Base-by-base conservation (phyloP, 2,329 filamentous ascomycete genomes). In the Tolypocladium capitatum region DNA sequence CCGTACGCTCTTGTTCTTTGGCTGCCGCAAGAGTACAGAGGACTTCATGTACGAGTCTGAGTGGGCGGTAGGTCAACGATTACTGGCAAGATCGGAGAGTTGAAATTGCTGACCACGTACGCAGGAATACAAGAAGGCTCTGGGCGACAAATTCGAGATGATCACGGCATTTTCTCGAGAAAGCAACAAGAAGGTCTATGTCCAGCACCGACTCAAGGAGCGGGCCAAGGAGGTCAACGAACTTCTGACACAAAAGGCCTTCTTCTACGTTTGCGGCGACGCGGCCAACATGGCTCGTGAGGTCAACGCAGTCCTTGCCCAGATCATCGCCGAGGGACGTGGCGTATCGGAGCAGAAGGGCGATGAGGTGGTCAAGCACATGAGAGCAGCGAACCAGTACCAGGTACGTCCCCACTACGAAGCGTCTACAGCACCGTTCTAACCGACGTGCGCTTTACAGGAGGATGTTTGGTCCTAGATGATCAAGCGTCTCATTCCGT, bases 251-350 rank as follows among this genome's bases (percentile, higher is more conserved):
- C 75, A 89, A 66, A 86, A 90, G 65, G 92, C 88, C 5, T 96
- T 92, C 69, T 90, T 98, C 66, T 98, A 98, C 65, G 91, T 98
- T 49, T 98, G 94, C 60, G 92, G 92, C 69, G 92, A 98, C 63
- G 94, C 94, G 1, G 86, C 92, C 48, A 90, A 95, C 71, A 96
- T 96, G 90, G 90, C 90, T 43, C 83, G 90, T 49, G 90, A 94
- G 64, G 89, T 96, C 60, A 96, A 94, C 64, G 74, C 83, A 24
- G 80, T 88, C n/a, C 74, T 98, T 40, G 84, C 76, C 27, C 83
- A 94, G 63, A 94, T 97, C 60, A 83, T 98, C 57, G 75, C 89
- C 27, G 81, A 90, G 63, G 78, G 94, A 65, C 80, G 92, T 47
- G 84, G 84, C 45, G 76, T 97, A 49, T 75, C 87, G 2, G 84